phyloP scores from a whole-genome alignment of 2,329 filamentous ascomycete genomes.

The Decorospora gaudefroyi region DNA sequence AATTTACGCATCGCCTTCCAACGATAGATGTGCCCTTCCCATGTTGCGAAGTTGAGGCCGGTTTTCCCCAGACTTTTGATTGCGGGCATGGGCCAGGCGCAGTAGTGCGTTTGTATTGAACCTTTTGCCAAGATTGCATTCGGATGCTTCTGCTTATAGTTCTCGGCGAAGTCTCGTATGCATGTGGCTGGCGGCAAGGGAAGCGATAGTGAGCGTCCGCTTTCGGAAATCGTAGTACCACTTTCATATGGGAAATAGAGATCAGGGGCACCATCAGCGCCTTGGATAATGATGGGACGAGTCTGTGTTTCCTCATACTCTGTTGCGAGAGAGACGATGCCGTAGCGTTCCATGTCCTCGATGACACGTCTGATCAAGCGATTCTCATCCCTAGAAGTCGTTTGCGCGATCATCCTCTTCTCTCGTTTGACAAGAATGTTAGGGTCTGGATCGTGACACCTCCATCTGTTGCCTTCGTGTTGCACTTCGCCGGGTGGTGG shows the following conservation, averaged over 20 bases:
- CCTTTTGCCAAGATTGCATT: slow-evolving; percentile 35
- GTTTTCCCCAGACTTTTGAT: slow-evolving; percentile 30
- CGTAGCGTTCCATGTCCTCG: slow-evolving; percentile 37
- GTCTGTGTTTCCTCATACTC: slow-evolving; percentile 33
- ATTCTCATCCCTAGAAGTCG: slow-evolving; percentile 22
- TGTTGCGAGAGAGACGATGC: slow-evolving; percentile 23
- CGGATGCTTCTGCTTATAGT: slow-evolving; percentile 25
- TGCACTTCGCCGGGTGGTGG: slow-evolving; percentile 29
- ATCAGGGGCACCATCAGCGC: slow-evolving; percentile 29
- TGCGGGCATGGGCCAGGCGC: slow-evolving; percentile 39
- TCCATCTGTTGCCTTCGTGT: slow-evolving; percentile 34
- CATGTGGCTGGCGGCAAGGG: slow-evolving; percentile 23
- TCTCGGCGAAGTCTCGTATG: slow-evolving; percentile 26
- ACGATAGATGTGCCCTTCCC: slow-evolving; percentile 38
- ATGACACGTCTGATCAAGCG: slow-evolving; percentile 32
- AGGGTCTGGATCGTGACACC: slow-evolving; percentile 25
- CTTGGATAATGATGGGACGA: slow-evolving; percentile 29
- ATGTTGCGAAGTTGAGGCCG: slow-evolving; percentile 31
- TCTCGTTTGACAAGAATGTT: slow-evolving; percentile 15
- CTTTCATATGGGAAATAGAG: slow-evolving; percentile 37
- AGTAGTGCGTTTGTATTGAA: slow-evolving; percentile 37
- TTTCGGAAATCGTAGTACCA: slow-evolving; percentile 7
- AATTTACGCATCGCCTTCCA: slow-evolving; percentile 40
- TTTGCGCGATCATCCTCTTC: slow-evolving; percentile 6
- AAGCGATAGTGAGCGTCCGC: slow-evolving; percentile 18